Percentiles rank a stretch among this genome's conserved stretches.
These are phyloP conservation scores for Penicillium robsamsonii DNA, from an alignment of 495 filamentous ascomycete genomes.

Conservation along the genomic window DNA sequence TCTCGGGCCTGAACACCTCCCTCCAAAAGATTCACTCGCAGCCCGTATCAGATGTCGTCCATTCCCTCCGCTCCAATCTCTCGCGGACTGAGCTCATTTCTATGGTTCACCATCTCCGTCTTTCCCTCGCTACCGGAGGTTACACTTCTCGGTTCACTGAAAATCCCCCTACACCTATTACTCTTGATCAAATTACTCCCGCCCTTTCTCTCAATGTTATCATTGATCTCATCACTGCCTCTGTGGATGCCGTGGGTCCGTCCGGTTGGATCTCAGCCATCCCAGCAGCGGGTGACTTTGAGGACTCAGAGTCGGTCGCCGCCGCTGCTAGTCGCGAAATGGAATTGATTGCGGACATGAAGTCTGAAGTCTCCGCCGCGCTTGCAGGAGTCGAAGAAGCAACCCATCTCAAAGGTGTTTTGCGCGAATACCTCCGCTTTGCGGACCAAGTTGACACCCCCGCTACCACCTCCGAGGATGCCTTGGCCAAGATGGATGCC, in stretches of 20 bases:
- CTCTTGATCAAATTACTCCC: slow-evolving; percentile 51
- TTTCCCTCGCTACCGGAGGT: slow-evolving; percentile 55
- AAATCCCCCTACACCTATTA: slow-evolving; percentile 44
- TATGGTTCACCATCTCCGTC: slow-evolving; percentile 70
- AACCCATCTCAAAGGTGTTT: slow-evolving; percentile 61
- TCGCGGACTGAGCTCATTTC: slow-evolving; percentile 65
- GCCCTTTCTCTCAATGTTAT: slow-evolving; percentile 52
- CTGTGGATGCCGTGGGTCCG: slow-evolving; percentile 80
- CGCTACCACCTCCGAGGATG: slow-evolving; percentile 11
- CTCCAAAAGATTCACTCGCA: slow-evolving; percentile 66
- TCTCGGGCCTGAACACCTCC: slow-evolving; percentile 40
- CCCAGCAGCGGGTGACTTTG: slow-evolving; percentile 21
- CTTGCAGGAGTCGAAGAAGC: slow-evolving; percentile 76
- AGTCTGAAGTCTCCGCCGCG: slow-evolving; percentile 70
- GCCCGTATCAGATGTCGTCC: slow-evolving; percentile 53
- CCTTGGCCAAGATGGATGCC: slow-evolving; percentile 13
- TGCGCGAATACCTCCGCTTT: slow-evolving; percentile 70
- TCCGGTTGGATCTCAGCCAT: slow-evolving; percentile 72
- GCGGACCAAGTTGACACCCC: slow-evolving; percentile 43
- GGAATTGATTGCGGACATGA: slow-evolving; percentile 60
- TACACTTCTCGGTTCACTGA: slow-evolving; percentile 45
- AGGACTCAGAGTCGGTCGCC: slow-evolving; percentile 46
- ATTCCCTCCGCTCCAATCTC: slow-evolving; percentile 63
- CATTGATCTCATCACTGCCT: slow-evolving; percentile 66
- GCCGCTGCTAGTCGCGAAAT: slow-evolving; percentile 57